These are phyloP conservation scores for Fusarium ambrosium DNA, from an alignment of 2,329 filamentous ascomycete species.

Conservation along the genomic window DNA sequence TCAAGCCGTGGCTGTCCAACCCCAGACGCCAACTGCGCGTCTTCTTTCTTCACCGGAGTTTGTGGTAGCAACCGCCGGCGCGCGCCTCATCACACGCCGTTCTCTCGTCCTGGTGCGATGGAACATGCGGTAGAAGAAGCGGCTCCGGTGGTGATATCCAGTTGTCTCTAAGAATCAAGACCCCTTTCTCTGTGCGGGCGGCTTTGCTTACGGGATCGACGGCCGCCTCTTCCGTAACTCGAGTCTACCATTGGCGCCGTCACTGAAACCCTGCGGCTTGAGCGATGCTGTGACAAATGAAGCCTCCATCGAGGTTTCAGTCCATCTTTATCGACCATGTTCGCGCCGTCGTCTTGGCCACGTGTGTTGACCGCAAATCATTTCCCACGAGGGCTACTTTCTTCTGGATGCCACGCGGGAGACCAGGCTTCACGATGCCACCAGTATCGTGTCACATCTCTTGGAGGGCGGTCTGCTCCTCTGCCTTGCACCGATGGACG, in stretches of 20 bases:
- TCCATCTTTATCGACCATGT: not conserved
- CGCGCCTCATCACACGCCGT: not conserved
- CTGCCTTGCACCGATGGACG: not conserved
- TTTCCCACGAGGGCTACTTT: slow-evolving; percentile 18
- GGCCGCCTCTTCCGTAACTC: not conserved
- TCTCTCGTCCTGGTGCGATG: not conserved
- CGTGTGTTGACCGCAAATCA: slow-evolving; percentile 30
- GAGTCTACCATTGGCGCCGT: not conserved
- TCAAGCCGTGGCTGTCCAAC: slow-evolving; percentile 3
- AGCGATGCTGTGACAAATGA: not conserved
- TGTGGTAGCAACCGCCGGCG: not conserved
- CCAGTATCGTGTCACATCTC: slow-evolving; percentile 23
- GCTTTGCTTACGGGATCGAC: slow-evolving; percentile 1
- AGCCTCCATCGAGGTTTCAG: not conserved
- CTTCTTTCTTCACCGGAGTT: not conserved
- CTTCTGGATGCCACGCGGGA: slow-evolving; percentile 33
- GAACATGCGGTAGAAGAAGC: slow-evolving; percentile 1
- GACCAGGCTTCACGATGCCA: slow-evolving; percentile 18
- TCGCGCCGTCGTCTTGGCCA: slow-evolving; percentile 16
- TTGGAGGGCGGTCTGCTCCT: not conserved
- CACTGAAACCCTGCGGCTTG: not conserved
- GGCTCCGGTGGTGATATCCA: not conserved
- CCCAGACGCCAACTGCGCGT: not conserved
- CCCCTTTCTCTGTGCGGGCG: not conserved
- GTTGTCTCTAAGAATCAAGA: not conserved